These are phyloP conservation scores for Sphaceloma murrayae DNA, from an alignment of 2,329 filamentous ascomycete genomes.

Conservation along the genomic window DNA sequence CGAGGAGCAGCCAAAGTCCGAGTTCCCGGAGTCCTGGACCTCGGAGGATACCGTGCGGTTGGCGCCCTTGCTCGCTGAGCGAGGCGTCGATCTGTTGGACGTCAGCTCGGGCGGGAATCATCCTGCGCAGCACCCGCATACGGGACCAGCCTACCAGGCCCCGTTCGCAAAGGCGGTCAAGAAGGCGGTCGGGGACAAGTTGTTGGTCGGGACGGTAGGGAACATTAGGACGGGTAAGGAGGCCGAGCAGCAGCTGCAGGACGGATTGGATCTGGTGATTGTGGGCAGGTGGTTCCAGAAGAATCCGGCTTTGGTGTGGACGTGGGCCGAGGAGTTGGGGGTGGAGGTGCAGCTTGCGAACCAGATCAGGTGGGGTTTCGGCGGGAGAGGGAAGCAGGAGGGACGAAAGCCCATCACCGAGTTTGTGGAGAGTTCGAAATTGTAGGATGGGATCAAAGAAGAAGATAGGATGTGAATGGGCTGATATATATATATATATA, in stretches of 20 bases:
- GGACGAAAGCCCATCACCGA: slow-evolving; percentile 22
- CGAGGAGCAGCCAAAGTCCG: slow-evolving; percentile 43
- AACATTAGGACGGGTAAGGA: slow-evolving; percentile 59
- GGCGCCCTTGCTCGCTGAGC: slow-evolving; percentile 55
- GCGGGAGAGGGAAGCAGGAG: slow-evolving; percentile 35
- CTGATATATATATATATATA: not conserved
- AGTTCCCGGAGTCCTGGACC: slow-evolving; percentile 55
- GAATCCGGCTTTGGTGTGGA: slow-evolving; percentile 62
- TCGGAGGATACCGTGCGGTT: slow-evolving; percentile 54
- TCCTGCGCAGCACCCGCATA: slow-evolving; percentile 44
- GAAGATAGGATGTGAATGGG: slow-evolving; percentile 10
- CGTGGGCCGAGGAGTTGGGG: slow-evolving; percentile 61
- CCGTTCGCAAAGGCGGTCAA: slow-evolving; percentile 64
- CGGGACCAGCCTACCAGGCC: slow-evolving; percentile 61
- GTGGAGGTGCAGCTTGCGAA: slow-evolving; percentile 62
- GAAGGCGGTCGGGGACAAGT: slow-evolving; percentile 58
- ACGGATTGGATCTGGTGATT: slow-evolving; percentile 57
- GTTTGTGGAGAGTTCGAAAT: slow-evolving; percentile 14
- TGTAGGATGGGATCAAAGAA: not conserved
- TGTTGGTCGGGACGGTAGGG: slow-evolving; percentile 68
- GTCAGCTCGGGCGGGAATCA: slow-evolving; percentile 68
- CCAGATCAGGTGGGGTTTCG: slow-evolving; percentile 57
- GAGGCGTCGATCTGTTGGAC: slow-evolving; percentile 75
- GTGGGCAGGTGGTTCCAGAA: slow-evolving; percentile 69
- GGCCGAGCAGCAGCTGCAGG: slow-evolving; percentile 52